Evolutionary conservation across 1,284 basidiomycete genomes (phyloP).

Genomic region (Tremellales sp.): DNA sequence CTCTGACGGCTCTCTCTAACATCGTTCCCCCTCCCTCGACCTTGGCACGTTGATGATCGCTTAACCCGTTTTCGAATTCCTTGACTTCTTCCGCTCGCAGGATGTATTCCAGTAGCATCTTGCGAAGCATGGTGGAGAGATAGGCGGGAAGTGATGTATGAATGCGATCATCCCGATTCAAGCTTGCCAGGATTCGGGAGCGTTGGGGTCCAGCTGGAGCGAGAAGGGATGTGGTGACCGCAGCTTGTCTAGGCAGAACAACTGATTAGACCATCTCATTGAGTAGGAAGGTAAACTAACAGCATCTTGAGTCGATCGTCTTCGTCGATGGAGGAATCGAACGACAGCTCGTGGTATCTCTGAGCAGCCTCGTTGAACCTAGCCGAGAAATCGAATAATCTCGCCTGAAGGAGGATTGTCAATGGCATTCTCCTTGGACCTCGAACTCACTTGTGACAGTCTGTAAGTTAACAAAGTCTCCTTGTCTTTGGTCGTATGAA

Average conservation of each 20-base stretch:
- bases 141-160: conserved; percentile 54
- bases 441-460: conserved; percentile 60
- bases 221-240: conserved; percentile 93
- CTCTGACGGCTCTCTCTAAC: conserved; percentile 95
- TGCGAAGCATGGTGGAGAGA: conserved; percentile 78
- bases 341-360: conserved; percentile 90
- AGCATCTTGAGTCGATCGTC: conserved; percentile 82
- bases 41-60: conserved; percentile 87
- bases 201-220: conserved; percentile 95
- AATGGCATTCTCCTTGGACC: conserved; percentile 31
- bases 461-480: conserved; percentile 76
- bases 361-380: conserved; percentile 93
- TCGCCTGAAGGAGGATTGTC: conserved; percentile 59
- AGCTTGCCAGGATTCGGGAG: conserved; percentile 81
- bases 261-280: neutral
- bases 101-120: conserved; percentile 97
- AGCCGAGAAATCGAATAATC: conserved; percentile 85
- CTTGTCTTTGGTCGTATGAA: conserved; percentile 70
- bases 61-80: conserved; percentile 80
- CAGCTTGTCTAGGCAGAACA: conserved; percentile 61
- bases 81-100: conserved; percentile 82
- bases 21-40: conserved; percentile 79
- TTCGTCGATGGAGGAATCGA: conserved; percentile 80
- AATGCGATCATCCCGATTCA: conserved; percentile 91
- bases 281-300: conserved; percentile 52